Conservation (phyloP, 2,329 filamentous ascomycete species). For the Albophoma yamanashiensis region DNA sequence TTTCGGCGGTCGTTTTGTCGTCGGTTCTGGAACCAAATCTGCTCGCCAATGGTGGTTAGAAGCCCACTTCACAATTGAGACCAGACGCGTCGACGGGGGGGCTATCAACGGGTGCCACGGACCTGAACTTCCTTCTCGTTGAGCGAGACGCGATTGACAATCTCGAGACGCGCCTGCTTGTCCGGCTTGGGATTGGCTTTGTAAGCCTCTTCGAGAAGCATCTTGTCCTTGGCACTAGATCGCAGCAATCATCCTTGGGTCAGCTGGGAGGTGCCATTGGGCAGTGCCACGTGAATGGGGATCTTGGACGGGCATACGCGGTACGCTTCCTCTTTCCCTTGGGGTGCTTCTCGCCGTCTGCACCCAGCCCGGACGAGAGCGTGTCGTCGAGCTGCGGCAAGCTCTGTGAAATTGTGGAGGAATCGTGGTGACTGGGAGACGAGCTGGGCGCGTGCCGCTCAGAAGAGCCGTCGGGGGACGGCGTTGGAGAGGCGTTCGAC, state of each 20-base stretch:
- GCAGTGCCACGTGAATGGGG: not conserved
- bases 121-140: slow-evolving; percentile 97
- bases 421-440: slow-evolving; percentile 13
- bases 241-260: slow-evolving; percentile 8
- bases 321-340: slow-evolving; percentile 54
- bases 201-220: slow-evolving; percentile 79
- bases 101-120: slow-evolving; percentile 22
- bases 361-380: slow-evolving; percentile 10
- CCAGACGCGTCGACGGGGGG: not conserved
- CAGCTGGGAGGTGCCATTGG: slow-evolving; percentile 3
- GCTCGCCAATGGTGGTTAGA: slow-evolving; percentile 8
- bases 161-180: slow-evolving; percentile 73
- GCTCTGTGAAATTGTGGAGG: slow-evolving; percentile 7
- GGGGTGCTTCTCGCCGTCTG: slow-evolving; percentile 33
- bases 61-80: not conserved
- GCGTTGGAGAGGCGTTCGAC: slow-evolving; percentile 13
- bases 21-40: slow-evolving; percentile 98
- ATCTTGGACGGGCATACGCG: slow-evolving; percentile 34
- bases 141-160: slow-evolving; percentile 75
- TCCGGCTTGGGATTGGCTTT: slow-evolving; percentile 80
- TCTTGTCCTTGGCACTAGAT: slow-evolving; percentile 73
- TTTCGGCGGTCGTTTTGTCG: slow-evolving; percentile 87
- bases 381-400: slow-evolving; percentile 4
- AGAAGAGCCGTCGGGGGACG: slow-evolving; percentile 11
- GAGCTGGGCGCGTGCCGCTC: slow-evolving; percentile 12